Evolutionary conservation across 345 rosid species (phyloP), one percentile per base, ranked within the genome.

Genomic region (Bruguiera sexangula): DNA sequence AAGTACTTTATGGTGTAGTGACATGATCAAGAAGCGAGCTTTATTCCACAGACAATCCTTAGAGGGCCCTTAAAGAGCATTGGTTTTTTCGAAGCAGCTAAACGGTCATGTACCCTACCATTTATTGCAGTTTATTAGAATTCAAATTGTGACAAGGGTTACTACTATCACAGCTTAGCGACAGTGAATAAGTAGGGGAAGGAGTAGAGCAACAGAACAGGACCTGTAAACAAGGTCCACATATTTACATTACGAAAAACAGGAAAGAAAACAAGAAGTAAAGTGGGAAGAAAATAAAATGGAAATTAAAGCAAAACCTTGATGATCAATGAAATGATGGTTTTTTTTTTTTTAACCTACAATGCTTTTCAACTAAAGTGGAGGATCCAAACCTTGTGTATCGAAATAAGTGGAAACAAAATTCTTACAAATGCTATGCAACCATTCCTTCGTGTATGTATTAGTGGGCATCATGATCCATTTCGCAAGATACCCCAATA

Each of bases 51-150:
- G 39, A 94, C 97, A 63, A 94, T 88, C 72, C 98, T 97, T 2
- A 89, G 72, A 18, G 96, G 97, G 6, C 97, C 96, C 60, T 80
- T 91, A 75, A 84, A 88, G 18, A 89, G 62, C 84, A 86, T 78
- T 20, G 94, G 93, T 67, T 36, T 82, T 80, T 70, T 87, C 85
- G 74, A 85, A 36, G 32, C 16, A 5, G 55, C 79, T 48, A 50
- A 24, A 1, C 15, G 59, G 59, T 54, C 46, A 39, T 39, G 46
- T 9, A 2, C 46, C 46, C 46, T 10, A 15, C 11, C 9, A 36
- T 24, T 36, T 36, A 36, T 36, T 36, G 10, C 39, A 36, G 39
- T 36, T 36, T 7, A 8, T 36, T 10, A 36, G 39, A 10, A 39
- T 8, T 39, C 11, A 10, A 39, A 39, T 2, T 13, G 46, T 39